Conservation (phyloP, 1,284 basidiomycete species). For the Cryptococcus jaspeensis region DNA sequence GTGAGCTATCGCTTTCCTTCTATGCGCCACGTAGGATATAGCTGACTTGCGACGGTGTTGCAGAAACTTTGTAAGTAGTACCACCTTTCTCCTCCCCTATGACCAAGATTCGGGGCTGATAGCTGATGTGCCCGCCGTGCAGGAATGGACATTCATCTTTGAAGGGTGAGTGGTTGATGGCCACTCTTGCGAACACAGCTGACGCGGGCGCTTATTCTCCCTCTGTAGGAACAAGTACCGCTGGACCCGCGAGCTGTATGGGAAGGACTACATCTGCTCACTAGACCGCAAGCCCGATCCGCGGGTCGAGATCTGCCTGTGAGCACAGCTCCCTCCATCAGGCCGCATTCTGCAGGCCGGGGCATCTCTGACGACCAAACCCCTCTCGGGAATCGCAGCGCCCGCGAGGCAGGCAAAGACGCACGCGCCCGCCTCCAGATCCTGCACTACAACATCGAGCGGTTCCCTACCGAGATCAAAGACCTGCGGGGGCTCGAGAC, state of each 20-base stretch:
- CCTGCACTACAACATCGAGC: slow-evolving; percentile 50
- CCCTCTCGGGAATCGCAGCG: slow-evolving; percentile 16
- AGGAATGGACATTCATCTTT: slow-evolving; percentile 50
- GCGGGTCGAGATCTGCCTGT: slow-evolving; percentile 47
- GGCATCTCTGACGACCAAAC: neutral
- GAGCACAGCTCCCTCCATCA: slow-evolving; percentile 5
- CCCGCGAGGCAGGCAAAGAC: slow-evolving; percentile 30
- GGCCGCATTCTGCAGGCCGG: neutral
- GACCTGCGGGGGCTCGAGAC: slow-evolving; percentile 48
- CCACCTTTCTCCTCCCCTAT: neutral
- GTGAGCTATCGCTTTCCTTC: slow-evolving; percentile 29
- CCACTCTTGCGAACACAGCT: too few species aligned
- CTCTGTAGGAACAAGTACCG: slow-evolving; percentile 40
- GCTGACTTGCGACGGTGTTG: too few species aligned
- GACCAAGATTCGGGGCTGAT: neutral
- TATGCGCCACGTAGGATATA: neutral
- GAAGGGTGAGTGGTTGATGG: slow-evolving; percentile 35
- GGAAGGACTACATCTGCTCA: slow-evolving; percentile 46
- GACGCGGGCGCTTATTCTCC: too few species aligned
- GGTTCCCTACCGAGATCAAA: slow-evolving; percentile 45
- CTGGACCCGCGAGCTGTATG: slow-evolving; percentile 44
- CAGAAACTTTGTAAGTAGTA: slow-evolving; percentile 31
- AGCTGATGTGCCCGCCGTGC: neutral
- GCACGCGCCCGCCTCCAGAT: slow-evolving; percentile 43
- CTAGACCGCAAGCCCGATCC: slow-evolving; percentile 49